These are phyloP conservation scores for Sideroxylon spinosum DNA, from an alignment of 179 eudicot species.

Conservation along the genomic window DNA sequence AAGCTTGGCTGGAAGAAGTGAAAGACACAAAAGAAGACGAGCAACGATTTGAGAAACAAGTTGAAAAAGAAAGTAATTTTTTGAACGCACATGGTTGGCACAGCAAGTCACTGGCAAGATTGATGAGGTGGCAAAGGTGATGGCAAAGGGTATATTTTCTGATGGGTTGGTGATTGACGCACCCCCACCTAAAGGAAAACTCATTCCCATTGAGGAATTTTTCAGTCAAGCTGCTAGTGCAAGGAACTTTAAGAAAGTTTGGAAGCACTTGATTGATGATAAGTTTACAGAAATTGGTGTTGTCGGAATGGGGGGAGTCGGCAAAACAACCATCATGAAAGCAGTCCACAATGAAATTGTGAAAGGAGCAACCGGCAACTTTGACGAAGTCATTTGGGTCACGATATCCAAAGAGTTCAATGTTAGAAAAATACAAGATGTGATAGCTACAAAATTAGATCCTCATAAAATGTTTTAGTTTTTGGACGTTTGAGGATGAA, in stretches of 20 bases:
- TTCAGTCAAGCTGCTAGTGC: neutral
- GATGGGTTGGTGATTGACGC: neutral
- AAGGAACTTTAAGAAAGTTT: neutral
- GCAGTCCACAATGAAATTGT: no score
- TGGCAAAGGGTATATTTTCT: neutral
- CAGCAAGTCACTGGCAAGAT: neutral
- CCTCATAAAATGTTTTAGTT: no score
- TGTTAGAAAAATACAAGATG: neutral
- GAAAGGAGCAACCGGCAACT: neutral
- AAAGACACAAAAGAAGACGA: neutral
- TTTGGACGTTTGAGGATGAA: neutral
- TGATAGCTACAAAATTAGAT: neutral
- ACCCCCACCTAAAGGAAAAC: neutral
- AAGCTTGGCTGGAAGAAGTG: neutral
- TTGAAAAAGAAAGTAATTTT: no score
- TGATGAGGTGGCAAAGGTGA: neutral
- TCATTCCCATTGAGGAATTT: neutral
- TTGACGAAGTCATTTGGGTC: neutral
- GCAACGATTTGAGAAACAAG: neutral
- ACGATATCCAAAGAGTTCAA: neutral
- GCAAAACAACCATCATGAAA: neutral
- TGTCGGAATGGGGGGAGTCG: neutral
- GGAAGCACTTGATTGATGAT: neutral
- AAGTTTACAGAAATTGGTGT: neutral
- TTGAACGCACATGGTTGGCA: neutral